Conservation (phyloP, 768 basidiomycete species). For the Leccinum disarticulatum region DNA sequence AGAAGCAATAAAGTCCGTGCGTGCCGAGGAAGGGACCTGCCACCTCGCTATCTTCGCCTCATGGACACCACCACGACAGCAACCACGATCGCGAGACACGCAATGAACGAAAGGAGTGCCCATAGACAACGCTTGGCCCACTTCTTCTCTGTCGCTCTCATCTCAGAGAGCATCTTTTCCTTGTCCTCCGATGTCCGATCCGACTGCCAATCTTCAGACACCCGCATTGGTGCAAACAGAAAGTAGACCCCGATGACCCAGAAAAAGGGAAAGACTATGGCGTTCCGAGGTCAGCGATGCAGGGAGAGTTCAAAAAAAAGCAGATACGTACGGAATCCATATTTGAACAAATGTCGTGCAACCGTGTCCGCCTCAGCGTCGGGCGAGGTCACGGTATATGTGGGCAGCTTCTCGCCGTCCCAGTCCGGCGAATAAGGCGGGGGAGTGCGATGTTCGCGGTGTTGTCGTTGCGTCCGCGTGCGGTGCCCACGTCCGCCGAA, state of each 20-base stretch:
- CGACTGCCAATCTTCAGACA: constrained; percentile 52
- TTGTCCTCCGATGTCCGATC: constrained; percentile 56
- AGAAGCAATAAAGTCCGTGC: background rate
- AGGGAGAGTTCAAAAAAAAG: no score
- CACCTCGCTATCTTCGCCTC: constrained; percentile 17
- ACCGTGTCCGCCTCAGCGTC: constrained; percentile 52
- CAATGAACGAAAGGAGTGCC: constrained; percentile 48
- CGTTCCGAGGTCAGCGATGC: background rate
- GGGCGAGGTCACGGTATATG: constrained; percentile 16
- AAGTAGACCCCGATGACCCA: constrained; percentile 61
- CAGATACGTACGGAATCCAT: constrained; percentile 54
- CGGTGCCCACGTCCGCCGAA: constrained; percentile 31
- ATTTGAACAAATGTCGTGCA: constrained; percentile 61
- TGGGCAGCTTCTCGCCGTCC: constrained; percentile 32
- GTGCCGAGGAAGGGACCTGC: background rate
- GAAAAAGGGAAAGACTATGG: constrained; percentile 57
- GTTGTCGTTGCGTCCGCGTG: constrained; percentile 17
- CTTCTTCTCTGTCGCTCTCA: constrained; percentile 51
- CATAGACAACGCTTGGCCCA: constrained; percentile 58
- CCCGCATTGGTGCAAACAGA: constrained; percentile 50
- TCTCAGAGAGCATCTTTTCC: constrained; percentile 43
- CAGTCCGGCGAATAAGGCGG: constrained; percentile 49
- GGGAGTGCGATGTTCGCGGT: constrained; percentile 15
- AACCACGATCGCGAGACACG: constrained; percentile 36
- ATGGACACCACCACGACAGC: constrained; percentile 17